Evolutionary conservation across 2,329 filamentous ascomycete species (phyloP), one percentile per base, ranked within the genome.

Genomic region (Fusarium nurragi): DNA sequence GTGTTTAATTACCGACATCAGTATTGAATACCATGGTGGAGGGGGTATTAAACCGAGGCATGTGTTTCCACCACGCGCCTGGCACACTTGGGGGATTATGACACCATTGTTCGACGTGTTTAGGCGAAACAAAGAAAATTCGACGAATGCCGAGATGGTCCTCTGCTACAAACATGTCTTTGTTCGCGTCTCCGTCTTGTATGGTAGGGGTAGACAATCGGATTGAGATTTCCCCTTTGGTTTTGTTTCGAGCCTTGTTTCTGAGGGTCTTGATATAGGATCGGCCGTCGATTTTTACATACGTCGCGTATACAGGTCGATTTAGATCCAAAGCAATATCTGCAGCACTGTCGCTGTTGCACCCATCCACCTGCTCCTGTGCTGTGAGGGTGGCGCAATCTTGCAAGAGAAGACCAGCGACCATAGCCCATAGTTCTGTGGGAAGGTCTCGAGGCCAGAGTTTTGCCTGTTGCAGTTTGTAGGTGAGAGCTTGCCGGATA

Each of bases 81-180:
- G 21, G 21, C 21, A 49, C 32, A 21, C 21, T 51, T 1, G 53
- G 44, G 10, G 53, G 53, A 23, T 2, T 34, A 38, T 37, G 8
- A 45, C 53, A 57, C 58, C 53, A 61, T 50, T 61, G 13, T 13
- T 57, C 38, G 23, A 43, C 26, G 32, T 30, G 32, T 13, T 45
- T 43, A 19, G 48, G 49, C 26, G 53, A 57, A n/a, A 62, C 38
- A 26, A 54, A 62, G 26, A 54, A 11, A 25, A 54, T 49, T 38
- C 45, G 30, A 23, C 53, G 49, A 26, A 62, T 51, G 6, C 59
- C 59, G 19, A 58, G 11, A 21, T 58, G 53, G 39, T 57, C 53
- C 18, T 62, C 44, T 50, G 53, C 53, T 22, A 58, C 36, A 37
- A 62, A 62, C 23, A 54, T 22, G 41, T 61, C 44, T 34, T 53